These are phyloP conservation scores for Didymella glomerata DNA, from an alignment of 2,329 filamentous ascomycete genomes.

Conservation along the genomic window DNA sequence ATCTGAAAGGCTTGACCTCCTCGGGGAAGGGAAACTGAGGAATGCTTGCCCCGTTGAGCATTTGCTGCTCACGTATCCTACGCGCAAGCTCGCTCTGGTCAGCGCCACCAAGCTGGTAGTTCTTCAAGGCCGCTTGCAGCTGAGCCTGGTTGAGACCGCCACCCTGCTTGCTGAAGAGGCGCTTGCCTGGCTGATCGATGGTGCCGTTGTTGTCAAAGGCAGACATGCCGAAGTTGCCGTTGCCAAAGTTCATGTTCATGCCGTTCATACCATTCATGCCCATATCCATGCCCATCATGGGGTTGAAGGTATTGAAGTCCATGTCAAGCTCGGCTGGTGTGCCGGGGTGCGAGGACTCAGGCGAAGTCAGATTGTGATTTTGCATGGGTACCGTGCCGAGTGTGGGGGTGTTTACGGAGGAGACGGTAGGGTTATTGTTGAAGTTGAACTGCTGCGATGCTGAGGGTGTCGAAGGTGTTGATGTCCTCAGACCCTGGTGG, in stretches of 20 bases:
- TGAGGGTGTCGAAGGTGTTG: constrained; percentile 85
- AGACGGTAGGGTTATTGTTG: constrained; percentile 94
- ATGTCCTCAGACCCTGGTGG: constrained; percentile 82
- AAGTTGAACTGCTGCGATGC: constrained; percentile 73
- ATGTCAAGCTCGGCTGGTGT: constrained; percentile 79
- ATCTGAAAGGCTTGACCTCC: constrained; percentile 97
- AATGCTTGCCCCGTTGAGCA: constrained; percentile 61
- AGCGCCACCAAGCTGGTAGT: constrained; percentile 71
- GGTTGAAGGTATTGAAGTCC: constrained; percentile 62
- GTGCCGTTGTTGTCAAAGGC: constrained; percentile 53
- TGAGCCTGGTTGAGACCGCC: constrained; percentile 74
- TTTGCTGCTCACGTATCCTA: constrained; percentile 69
- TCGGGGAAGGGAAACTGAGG: constrained; percentile 64
- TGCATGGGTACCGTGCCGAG: constrained; percentile 78
- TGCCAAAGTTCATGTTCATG: constrained; percentile 49
- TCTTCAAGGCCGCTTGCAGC: constrained; percentile 77
- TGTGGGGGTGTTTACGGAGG: constrained; percentile 94
- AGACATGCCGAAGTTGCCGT: constrained; percentile 53
- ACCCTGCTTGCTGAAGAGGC: constrained; percentile 83
- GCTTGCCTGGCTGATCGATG: constrained; percentile 95
- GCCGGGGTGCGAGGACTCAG: constrained; percentile 73
- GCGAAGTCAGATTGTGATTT: constrained; percentile 66
- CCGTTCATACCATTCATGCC: constrained; percentile 37
- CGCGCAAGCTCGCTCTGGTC: constrained; percentile 76
- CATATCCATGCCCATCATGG: constrained; percentile 46